These are phyloP conservation scores for Infundibulicybe gibba DNA, from an alignment of 768 basidiomycete genomes.

Conservation along the genomic window DNA sequence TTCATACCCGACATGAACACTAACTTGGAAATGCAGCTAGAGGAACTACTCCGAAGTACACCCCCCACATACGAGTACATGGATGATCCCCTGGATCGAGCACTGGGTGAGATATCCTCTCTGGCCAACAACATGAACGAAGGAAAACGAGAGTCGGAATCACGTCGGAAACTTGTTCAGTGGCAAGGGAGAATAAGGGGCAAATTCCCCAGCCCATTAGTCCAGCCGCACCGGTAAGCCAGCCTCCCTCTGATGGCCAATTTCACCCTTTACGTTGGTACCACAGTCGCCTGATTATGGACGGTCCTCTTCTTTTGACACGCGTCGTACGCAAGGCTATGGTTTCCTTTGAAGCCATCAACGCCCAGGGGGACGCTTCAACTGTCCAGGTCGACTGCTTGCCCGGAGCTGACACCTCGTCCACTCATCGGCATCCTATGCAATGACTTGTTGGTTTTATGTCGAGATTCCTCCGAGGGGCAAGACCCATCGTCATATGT, in stretches of 20 bases:
- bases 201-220: constrained; percentile 93
- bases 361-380: constrained; percentile 71
- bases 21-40: constrained; percentile 48
- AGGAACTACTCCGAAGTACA: constrained; percentile 81
- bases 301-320: constrained; percentile 80
- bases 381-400: constrained; percentile 90
- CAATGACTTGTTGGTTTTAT: constrained; percentile 91
- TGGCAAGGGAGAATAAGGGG: constrained; percentile 90
- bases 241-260: constrained; percentile 1
- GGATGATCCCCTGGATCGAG: constrained; percentile 83
- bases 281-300: constrained; percentile 84
- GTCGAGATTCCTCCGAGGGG: constrained; percentile 81
- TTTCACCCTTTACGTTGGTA: constrained; percentile 8
- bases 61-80: constrained; percentile 74
- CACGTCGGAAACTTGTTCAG: constrained; percentile 82
- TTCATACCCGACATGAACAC: not conserved
- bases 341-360: constrained; percentile 77
- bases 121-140: constrained; percentile 97
- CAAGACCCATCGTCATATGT: constrained; percentile 71
- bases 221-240: constrained; percentile 92
- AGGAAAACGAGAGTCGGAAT: constrained; percentile 94
- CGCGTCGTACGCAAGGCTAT: constrained; percentile 88
- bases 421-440: constrained; percentile 81
- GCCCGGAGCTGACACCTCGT: constrained; percentile 83
- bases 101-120: constrained; percentile 81